A percentile compares a stretch with the other conserved stretches of the same genome.
phyloP scores from a whole-genome alignment of 2,329 filamentous ascomycete species.

The Epichloe festucae region DNA sequence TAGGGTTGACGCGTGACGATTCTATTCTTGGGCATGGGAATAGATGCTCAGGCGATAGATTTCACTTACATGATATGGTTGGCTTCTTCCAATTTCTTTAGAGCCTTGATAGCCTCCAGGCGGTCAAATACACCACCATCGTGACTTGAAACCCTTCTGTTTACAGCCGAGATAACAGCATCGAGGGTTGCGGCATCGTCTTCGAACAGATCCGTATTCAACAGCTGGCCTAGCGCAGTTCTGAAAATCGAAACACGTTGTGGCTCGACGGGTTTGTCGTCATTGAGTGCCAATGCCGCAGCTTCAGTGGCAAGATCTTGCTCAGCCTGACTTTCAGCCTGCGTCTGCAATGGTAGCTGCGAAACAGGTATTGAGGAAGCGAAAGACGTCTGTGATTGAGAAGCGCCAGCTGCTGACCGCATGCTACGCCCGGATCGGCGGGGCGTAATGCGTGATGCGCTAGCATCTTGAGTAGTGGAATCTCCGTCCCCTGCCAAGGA shows the following conservation, averaged over 20 bases:
- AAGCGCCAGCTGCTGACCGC: conserved; percentile 24
- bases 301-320: conserved; percentile 30
- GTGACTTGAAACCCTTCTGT: conserved; percentile 46
- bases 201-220: conserved; percentile 71
- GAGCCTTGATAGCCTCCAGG: conserved; percentile 61
- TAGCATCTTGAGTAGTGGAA: not conserved
- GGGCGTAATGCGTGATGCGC: conserved; percentile 18
- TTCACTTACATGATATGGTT: conserved; percentile 84
- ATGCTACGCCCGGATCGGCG: conserved; percentile 27
- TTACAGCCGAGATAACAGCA: conserved; percentile 66
- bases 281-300: conserved; percentile 28
- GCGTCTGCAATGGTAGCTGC: conserved; percentile 41
- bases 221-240: conserved; percentile 66
- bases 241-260: conserved; percentile 64
- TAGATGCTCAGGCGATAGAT: not conserved
- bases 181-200: conserved; percentile 72
- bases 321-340: conserved; percentile 30
- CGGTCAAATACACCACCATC: conserved; percentile 50
- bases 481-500: not conserved
- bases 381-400: conserved; percentile 46
- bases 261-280: conserved; percentile 38
- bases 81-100: conserved; percentile 65
- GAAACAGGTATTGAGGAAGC: conserved; percentile 71
- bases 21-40: not conserved
- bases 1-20: not conserved